phyloP scores from a whole-genome alignment of 371 early-diverging fungal genomes.

The Mucor irregularis region DNA sequence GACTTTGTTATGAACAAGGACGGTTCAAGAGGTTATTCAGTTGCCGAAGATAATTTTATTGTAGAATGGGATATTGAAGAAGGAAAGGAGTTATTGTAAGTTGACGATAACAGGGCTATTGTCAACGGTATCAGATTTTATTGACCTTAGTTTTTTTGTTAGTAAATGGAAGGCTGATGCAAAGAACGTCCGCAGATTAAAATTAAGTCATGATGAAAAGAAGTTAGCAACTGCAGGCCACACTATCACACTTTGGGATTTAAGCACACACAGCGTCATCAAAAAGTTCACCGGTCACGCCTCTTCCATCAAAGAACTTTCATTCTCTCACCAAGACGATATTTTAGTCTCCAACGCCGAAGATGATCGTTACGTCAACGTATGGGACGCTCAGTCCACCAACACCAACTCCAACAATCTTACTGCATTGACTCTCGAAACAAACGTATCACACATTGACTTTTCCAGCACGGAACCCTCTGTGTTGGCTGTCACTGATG shows the following conservation, averaged over 20 bases:
- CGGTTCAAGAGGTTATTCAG: constrained; percentile 64
- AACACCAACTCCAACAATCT: constrained; percentile 53
- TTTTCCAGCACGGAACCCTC: constrained; percentile 53
- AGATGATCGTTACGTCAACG: constrained; percentile 76
- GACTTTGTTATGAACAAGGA: constrained; percentile 68
- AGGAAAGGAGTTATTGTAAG: constrained; percentile 54
- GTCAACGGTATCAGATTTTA: not conserved
- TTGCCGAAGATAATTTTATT: constrained; percentile 65
- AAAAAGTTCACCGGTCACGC: constrained; percentile 49
- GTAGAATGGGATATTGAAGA: constrained; percentile 76
- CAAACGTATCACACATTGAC: constrained; percentile 54
- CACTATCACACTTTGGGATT: constrained; percentile 68
- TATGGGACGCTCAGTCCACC: constrained; percentile 69
- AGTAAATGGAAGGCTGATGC: constrained; percentile 66
- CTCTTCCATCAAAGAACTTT: constrained; percentile 56
- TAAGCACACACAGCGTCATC: constrained; percentile 47
- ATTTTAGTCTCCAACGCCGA: constrained; percentile 67
- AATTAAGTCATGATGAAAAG: constrained; percentile 61
- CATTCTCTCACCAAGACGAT: constrained; percentile 61
- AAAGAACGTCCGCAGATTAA: constrained; percentile 57
- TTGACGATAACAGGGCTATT: not conserved
- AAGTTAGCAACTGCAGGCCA: constrained; percentile 67
- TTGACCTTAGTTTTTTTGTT: not conserved
- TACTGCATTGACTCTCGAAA: constrained; percentile 67
- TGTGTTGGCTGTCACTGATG: constrained; percentile 72